phyloP scores from a whole-genome alignment of 192 early-diverging fungal species.

The Umbelopsis sp. region DNA sequence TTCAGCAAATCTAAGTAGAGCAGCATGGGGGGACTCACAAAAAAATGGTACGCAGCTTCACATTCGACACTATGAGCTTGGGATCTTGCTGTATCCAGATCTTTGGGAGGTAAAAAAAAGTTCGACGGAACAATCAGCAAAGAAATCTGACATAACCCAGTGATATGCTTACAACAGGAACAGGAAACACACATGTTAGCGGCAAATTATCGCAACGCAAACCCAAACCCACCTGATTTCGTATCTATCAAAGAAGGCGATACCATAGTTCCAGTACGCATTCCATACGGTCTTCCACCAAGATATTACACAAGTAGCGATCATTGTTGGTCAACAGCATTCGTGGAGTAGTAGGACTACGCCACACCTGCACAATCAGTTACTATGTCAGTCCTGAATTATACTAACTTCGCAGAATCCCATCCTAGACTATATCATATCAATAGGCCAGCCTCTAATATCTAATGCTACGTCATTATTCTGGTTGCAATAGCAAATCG shows the following conservation, averaged over 20 bases:
- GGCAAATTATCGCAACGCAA: not conserved
- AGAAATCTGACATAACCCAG: not conserved
- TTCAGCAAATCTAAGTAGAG: slow-evolving; percentile 60
- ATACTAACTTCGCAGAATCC: too few relatives aligned
- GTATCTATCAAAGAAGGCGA: slow-evolving; percentile 24
- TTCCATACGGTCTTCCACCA: not conserved
- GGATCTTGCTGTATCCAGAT: slow-evolving; percentile 58
- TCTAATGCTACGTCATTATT: too few relatives aligned
- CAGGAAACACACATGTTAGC: not conserved
- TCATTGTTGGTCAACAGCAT: slow-evolving; percentile 2
- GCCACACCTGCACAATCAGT: too few relatives aligned
- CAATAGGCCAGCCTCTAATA: too few relatives aligned
- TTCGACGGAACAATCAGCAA: not conserved
- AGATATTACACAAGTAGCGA: not conserved
- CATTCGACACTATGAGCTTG: slow-evolving; percentile 68
- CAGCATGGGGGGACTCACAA: slow-evolving; percentile 68
- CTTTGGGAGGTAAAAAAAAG: slow-evolving; percentile 54
- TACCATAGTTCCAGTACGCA: not conserved
- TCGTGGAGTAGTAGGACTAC: slow-evolving; percentile 24
- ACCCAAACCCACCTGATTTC: not conserved
- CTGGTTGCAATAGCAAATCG: too few relatives aligned
- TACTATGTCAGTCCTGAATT: too few relatives aligned
- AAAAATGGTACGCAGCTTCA: slow-evolving; percentile 52
- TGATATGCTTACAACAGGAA: not conserved
- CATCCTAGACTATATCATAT: too few relatives aligned